These are phyloP conservation scores for Suillus luteus DNA, from an alignment of 768 basidiomycete genomes.

Conservation along the genomic window DNA sequence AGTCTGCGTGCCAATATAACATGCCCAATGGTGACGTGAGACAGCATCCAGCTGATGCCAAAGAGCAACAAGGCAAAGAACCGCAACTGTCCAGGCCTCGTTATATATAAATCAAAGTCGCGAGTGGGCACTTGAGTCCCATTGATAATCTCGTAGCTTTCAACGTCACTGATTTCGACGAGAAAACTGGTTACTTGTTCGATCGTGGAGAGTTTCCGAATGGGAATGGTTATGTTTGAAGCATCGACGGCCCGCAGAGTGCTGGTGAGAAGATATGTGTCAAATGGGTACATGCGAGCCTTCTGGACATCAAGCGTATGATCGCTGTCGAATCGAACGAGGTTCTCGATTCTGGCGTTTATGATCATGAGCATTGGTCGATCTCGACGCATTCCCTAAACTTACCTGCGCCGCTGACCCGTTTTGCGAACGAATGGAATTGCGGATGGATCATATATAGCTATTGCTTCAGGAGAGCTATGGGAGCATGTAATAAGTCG, in stretches of 20 bases:
- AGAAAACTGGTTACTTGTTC: conserved; percentile 49
- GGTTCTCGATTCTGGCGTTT: conserved; percentile 49
- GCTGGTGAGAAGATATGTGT: conserved; percentile 51
- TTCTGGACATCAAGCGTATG: conserved; percentile 57
- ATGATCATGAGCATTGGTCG: background rate
- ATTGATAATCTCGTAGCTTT: conserved; percentile 35
- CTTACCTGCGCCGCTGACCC: conserved; percentile 46
- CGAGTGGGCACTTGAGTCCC: conserved; percentile 32
- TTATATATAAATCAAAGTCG: conserved; percentile 48
- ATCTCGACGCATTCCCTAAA: background rate
- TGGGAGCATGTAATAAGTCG: background rate
- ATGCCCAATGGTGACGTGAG: conserved; percentile 52
- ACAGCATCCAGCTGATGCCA: conserved; percentile 51
- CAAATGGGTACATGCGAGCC: conserved; percentile 58
- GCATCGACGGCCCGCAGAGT: conserved; percentile 44
- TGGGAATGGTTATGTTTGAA: conserved; percentile 40
- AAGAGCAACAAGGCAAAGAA: conserved; percentile 49
- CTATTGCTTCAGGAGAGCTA: conserved; percentile 40
- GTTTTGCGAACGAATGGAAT: conserved; percentile 45
- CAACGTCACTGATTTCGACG: conserved; percentile 41
- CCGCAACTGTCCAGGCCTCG: conserved; percentile 46
- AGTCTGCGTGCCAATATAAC: conserved; percentile 44
- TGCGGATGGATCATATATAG: conserved; percentile 47
- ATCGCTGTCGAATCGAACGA: conserved; percentile 58
- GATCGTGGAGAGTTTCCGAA: conserved; percentile 46